These are phyloP conservation scores for Nepenthes gracilis DNA, from an alignment of 148 eudicot genomes.

Conservation along the genomic window DNA sequence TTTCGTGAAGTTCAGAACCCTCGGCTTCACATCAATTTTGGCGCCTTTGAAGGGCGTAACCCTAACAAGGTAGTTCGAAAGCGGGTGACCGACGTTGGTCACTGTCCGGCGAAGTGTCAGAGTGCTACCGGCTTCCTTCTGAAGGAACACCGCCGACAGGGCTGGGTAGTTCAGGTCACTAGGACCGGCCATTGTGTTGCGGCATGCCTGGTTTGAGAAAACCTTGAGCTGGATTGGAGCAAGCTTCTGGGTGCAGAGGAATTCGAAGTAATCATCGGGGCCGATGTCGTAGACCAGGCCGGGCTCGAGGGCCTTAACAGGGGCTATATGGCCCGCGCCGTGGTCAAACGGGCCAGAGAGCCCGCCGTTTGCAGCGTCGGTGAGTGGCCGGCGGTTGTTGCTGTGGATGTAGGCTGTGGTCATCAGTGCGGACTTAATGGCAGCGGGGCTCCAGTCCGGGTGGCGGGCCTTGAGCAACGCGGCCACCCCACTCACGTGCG, in stretches of 20 bases:
- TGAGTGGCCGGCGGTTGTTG: slow-evolving; percentile 28
- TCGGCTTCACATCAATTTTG: slow-evolving; percentile 49
- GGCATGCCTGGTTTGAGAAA: slow-evolving; percentile 51
- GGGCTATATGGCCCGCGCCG: slow-evolving; percentile 87
- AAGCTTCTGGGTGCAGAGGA: slow-evolving; percentile 61
- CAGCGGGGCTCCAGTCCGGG: slow-evolving; percentile 87
- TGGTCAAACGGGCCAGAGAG: slow-evolving; percentile 59
- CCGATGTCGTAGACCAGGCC: slow-evolving; percentile 70
- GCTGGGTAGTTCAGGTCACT: slow-evolving; percentile 91
- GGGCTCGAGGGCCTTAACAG: slow-evolving; percentile 64
- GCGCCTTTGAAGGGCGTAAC: slow-evolving; percentile 57
- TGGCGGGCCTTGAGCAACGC: slow-evolving; percentile 73
- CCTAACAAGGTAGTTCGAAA: slow-evolving; percentile 50
- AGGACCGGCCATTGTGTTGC: slow-evolving; percentile 17
- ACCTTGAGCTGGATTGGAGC: slow-evolving; percentile 39
- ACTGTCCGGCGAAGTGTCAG: slow-evolving; percentile 63
- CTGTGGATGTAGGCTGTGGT: slow-evolving; percentile 77
- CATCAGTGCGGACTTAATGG: slow-evolving; percentile 86
- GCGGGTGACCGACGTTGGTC: slow-evolving; percentile 63
- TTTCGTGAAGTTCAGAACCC: slow-evolving; percentile 33
- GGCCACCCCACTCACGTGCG: slow-evolving; percentile 91
- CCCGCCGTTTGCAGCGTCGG: slow-evolving; percentile 42
- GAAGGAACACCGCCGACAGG: slow-evolving; percentile 50
- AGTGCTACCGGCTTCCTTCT: slow-evolving; percentile 14
- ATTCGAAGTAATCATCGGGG: slow-evolving; percentile 69